Evolutionary conservation across 495 filamentous ascomycete genomes (phyloP).

Genomic region (Pseudomonodictys pantanalensis): DNA sequence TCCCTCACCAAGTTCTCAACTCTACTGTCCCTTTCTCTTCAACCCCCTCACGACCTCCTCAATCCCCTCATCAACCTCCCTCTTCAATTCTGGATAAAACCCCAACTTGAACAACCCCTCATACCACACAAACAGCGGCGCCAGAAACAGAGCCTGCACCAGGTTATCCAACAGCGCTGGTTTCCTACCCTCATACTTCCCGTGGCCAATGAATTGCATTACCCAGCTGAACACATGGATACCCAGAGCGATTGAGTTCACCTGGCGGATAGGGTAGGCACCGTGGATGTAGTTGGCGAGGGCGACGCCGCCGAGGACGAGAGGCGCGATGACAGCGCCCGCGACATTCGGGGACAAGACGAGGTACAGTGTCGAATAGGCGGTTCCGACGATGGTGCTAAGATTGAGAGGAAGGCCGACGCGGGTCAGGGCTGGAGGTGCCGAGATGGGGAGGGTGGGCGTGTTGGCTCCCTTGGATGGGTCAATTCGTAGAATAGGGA

Average conservation of each 20-base stretch:
- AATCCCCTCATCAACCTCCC: slow-evolving; percentile 26
- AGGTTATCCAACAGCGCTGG: slow-evolving; percentile 27
- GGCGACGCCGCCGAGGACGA: slow-evolving; percentile 4
- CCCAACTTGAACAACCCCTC: slow-evolving; percentile 22
- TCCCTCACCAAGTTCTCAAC: no score
- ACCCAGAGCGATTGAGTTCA: slow-evolving; percentile 7
- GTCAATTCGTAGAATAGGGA: background rate
- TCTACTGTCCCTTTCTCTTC: no score
- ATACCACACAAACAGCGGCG: slow-evolving; percentile 29
- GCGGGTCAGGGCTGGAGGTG: background rate
- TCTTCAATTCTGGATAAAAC: slow-evolving; percentile 18
- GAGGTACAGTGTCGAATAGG: slow-evolving; percentile 25
- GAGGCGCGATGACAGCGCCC: slow-evolving; percentile 4
- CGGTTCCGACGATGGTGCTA: slow-evolving; percentile 5
- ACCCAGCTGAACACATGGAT: slow-evolving; percentile 16
- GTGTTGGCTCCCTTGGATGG: slow-evolving; percentile 16
- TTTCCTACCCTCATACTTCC: slow-evolving; percentile 23
- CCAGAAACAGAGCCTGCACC: slow-evolving; percentile 25
- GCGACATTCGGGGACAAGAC: slow-evolving; percentile 20
- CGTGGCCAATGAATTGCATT: slow-evolving; percentile 19
- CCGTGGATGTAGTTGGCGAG: slow-evolving; percentile 1
- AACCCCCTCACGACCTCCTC: slow-evolving; percentile 1
- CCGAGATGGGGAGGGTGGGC: slow-evolving; percentile 2
- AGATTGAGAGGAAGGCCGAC: slow-evolving; percentile 22
- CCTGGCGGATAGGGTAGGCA: background rate